Conservation (phyloP, 1,284 basidiomycete species). For the Porogramme epimiltina region DNA sequence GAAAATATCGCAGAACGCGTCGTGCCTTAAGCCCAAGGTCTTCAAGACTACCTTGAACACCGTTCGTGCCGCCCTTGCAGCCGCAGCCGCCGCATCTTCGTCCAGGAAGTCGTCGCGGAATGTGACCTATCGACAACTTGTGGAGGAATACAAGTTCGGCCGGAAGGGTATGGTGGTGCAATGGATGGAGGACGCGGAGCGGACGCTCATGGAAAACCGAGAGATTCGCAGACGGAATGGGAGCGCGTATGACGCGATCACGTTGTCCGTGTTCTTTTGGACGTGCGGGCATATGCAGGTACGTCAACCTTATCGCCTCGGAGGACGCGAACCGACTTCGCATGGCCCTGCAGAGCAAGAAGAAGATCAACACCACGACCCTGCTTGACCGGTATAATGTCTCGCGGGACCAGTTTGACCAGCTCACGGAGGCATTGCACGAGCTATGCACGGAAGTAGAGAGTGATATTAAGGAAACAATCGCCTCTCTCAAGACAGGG, state of each 20-base stretch:
- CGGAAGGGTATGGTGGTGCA: constrained; percentile 18
- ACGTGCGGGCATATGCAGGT: constrained; percentile 21
- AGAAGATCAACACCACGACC: constrained; percentile 10
- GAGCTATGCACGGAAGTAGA: constrained; percentile 18
- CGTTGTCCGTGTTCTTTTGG: constrained; percentile 28
- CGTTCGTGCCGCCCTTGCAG: constrained; percentile 29
- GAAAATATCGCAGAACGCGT: constrained; percentile 34
- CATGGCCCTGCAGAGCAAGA: constrained; percentile 7
- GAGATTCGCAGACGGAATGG: constrained; percentile 20
- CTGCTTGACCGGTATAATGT: constrained; percentile 16
- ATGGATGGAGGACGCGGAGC: constrained; percentile 27
- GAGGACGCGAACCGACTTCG: too few relatives aligned
- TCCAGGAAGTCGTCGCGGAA: background rate
- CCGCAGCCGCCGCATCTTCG: constrained; percentile 7
- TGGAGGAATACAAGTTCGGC: constrained; percentile 15
- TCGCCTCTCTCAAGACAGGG: constrained; percentile 11
- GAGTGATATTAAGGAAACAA: constrained; percentile 12
- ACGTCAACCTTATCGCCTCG: constrained; percentile 1
- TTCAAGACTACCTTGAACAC: constrained; percentile 31
- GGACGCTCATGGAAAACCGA: constrained; percentile 19
- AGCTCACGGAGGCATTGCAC: constrained; percentile 23
- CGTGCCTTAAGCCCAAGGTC: constrained; percentile 34
- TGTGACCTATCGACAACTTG: constrained; percentile 21
- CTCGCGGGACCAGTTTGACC: constrained; percentile 19
- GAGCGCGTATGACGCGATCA: constrained; percentile 21